Evolutionary conservation across 192 early-diverging fungal genomes (phyloP), one percentile per base, ranked within the genome.

Genomic region (Entomortierella chlamydospora): DNA sequence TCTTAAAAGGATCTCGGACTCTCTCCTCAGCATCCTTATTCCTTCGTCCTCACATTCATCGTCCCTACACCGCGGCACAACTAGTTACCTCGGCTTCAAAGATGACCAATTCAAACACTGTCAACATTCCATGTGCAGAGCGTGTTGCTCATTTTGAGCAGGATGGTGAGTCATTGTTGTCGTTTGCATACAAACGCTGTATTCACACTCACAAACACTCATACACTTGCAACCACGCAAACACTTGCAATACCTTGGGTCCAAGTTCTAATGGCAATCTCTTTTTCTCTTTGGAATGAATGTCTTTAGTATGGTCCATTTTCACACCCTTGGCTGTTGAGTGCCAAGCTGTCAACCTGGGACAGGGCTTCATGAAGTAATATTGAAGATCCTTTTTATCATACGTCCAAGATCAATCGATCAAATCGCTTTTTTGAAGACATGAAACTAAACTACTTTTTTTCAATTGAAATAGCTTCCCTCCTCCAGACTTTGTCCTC

Each of bases 321-420:
- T 97, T 96, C 82, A 97, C 95, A 28, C 95, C 93, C 28, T 84
- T 95, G 52, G 91, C 95, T 17, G 85, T 87, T 6, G 90, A 94
- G 61, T 90, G 93, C 59, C 87, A 90, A 41, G 95, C 97, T 8
- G 94, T 97, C 72, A 97, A 99, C 83, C 87, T 97, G 18, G 97
- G 97, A 2, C 97, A 98, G 82, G 95, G 90, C 1, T 94, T 87
- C 55, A 92, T 93, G 92, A 90, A 90, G 88, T 88, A 87, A 62
- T 61, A 30, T 22, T 2, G 17, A 15, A 37, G 7, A 15, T n/a
- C n/a, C n/a, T n/a, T n/a, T n/a, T n/a, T 54, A 28, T 54, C 22
- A 54, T 54, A n/a, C n/a, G 52, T 54, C 4, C 8, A 47, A 47
- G 45, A 47, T 47, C 45, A 12, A 4, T 47, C 12, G n/a, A n/a